A percentile compares a stretch with the other conserved stretches of the same genome.
These are phyloP conservation scores for Salix purpurea DNA, from an alignment of 345 rosid species.

Conservation along the genomic window DNA sequence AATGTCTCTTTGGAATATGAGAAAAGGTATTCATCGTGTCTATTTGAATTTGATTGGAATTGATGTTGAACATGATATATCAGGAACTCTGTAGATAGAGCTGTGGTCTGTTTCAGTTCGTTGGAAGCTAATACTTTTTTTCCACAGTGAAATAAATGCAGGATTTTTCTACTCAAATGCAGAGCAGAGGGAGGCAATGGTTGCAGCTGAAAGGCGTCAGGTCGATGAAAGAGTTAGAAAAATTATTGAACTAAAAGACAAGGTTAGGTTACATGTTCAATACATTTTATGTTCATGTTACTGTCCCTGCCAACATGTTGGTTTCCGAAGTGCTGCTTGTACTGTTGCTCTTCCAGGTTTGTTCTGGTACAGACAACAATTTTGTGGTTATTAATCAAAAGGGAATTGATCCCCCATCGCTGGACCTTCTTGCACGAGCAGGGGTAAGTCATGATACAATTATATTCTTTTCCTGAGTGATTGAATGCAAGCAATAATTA, in stretches of 20 bases:
- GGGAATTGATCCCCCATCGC: conserved; percentile 97
- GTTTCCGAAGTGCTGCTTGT: conserved; percentile 1
- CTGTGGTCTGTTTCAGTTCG: background rate
- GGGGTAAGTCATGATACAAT: conserved; percentile 59
- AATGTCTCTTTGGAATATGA: no score
- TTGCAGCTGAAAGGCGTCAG: conserved; percentile 82
- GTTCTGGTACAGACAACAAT: conserved; percentile 69
- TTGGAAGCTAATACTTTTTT: conserved; percentile 37
- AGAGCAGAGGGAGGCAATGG: conserved; percentile 98
- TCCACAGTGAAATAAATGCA: conserved; percentile 83
- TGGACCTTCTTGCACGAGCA: conserved; percentile 92
- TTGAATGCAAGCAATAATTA: background rate
- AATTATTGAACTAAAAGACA: conserved; percentile 81
- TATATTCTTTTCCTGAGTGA: background rate
- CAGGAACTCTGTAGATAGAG: no score
- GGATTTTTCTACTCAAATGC: conserved; percentile 99
- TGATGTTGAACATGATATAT: no score
- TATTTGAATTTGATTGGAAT: no score
- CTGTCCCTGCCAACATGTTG: background rate
- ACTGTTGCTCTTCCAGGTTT: conserved; percentile 56
- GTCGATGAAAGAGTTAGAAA: conserved; percentile 84
- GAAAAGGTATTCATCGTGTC: no score
- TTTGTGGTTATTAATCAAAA: conserved; percentile 88
- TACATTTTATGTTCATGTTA: background rate
- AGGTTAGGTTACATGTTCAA: conserved; percentile 38